Percentiles rank a stretch among this genome's conserved stretches.
phyloP scores from a whole-genome alignment of 2,329 filamentous ascomycete genomes.

The Corniculantispora saksenae region DNA sequence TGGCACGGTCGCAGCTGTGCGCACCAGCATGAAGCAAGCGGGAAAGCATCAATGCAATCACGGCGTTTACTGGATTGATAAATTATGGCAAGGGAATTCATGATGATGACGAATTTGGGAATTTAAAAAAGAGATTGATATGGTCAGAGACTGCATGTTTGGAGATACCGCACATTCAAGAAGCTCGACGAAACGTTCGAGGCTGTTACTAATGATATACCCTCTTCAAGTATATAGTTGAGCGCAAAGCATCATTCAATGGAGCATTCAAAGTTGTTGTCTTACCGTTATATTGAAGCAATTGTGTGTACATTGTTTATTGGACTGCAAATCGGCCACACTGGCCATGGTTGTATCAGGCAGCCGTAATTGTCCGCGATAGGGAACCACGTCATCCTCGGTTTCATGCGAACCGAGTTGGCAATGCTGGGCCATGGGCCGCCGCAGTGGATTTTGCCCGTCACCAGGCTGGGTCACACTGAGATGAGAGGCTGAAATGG shows the following conservation, averaged over 20 bases:
- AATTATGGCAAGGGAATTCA: background rate
- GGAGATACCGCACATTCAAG: background rate
- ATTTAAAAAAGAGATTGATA: constrained; percentile 9
- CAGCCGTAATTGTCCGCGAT: background rate
- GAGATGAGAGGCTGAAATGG: background rate
- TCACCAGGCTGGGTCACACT: background rate
- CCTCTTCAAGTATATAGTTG: constrained; percentile 2
- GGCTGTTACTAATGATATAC: constrained; percentile 6
- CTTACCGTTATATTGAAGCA: background rate
- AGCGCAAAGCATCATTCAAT: background rate
- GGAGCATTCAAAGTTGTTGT: background rate
- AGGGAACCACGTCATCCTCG: background rate
- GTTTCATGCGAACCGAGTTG: background rate
- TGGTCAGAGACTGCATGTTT: constrained; percentile 3
- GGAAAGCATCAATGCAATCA: constrained; percentile 5
- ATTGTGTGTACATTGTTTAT: background rate
- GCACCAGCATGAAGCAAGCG: background rate
- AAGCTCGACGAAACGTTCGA: background rate
- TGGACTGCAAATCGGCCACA: background rate
- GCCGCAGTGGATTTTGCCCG: background rate
- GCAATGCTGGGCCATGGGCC: background rate
- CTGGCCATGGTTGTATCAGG: too few species aligned
- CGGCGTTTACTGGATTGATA: constrained; percentile 1
- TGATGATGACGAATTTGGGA: constrained; percentile 4
- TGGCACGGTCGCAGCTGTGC: background rate